These are phyloP conservation scores for Pulveroboletus sp. DNA, from an alignment of 768 basidiomycete species.

Conservation along the genomic window DNA sequence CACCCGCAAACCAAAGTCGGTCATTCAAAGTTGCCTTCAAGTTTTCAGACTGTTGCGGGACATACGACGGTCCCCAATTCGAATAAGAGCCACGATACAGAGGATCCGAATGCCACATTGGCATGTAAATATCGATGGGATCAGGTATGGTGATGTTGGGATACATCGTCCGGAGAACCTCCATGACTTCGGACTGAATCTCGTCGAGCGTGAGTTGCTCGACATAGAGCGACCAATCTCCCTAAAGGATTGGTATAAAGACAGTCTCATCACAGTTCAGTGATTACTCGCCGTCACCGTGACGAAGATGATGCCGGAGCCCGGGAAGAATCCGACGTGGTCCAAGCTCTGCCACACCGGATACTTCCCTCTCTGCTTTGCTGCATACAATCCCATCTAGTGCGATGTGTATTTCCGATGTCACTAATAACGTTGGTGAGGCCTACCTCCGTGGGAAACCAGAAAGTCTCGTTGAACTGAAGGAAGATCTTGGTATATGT, in stretches of 20 bases:
- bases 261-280: not conserved
- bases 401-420: not conserved
- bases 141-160: constrained; percentile 50
- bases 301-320: constrained; percentile 44
- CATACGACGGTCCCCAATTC: constrained; percentile 66
- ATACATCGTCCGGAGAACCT: constrained; percentile 57
- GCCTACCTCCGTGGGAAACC: constrained; percentile 44
- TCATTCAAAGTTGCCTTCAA: constrained; percentile 48
- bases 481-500: constrained; percentile 69
- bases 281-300: constrained; percentile 24
- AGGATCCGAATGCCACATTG: constrained; percentile 51
- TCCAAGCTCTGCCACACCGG: constrained; percentile 68
- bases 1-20: constrained; percentile 60
- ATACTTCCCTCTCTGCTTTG: constrained; percentile 54
- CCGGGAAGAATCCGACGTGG: constrained; percentile 53
- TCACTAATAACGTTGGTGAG: not conserved
- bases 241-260: constrained; percentile 33
- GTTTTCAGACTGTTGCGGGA: constrained; percentile 51
- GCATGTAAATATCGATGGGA: constrained; percentile 53
- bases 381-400: constrained; percentile 50
- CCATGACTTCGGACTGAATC: constrained; percentile 51
- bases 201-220: constrained; percentile 46
- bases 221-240: constrained; percentile 57
- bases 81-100: constrained; percentile 48
- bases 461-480: constrained; percentile 59